Base-by-base conservation (phyloP, 1,139 yeast genomes). In the Petasospora rhodanensis region DNA sequence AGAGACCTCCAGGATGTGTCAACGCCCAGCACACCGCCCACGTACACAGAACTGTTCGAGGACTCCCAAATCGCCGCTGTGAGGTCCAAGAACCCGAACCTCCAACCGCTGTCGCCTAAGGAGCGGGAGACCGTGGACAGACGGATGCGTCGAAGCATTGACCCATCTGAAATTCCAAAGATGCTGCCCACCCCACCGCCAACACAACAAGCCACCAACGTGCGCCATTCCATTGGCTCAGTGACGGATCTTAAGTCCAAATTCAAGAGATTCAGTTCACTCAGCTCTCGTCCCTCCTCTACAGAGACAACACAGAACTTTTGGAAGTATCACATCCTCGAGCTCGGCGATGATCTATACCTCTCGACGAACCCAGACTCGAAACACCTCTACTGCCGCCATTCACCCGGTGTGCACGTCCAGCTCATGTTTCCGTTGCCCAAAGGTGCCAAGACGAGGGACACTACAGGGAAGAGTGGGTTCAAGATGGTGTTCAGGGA, bases 271-370 rank as follows among this genome's bases (percentile, higher is more conserved):
- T 18, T 20, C 29, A 22, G 31, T 12, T 22, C 18, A 10, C 18
- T 5, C 20, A 13, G 15, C 18, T 13, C 12, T n/a, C 26, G 18
- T n/a, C 14, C 27, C 5, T 21, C 28, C 2, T 15, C 22, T 25
- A 26, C 12, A 9, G 14, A n/a, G 5, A 9, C 28, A 13, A 18
- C 26, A 6, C 47, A 45, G 17, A 21, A 18, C 2, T 76, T 72
- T 45, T 76, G 82, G 81, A 77, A 77, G 48, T 77, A 75, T 47
- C 84, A 77, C 46, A 59, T 76, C 9, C 52, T 73, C 18, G 65
- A 61, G 33, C 58, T 73, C 32, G 75, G 76, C 5, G 64, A 63
- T 24, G 66, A 65, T 38, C 51, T 74, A 35, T 76, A 76, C 45
- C 49, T 76, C 18, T 68, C 81, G 2, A 76, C 83, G 1, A 77